Base-by-base conservation (phyloP, 371 early-diverging fungal species). In the Entomophthora muscae region DNA sequence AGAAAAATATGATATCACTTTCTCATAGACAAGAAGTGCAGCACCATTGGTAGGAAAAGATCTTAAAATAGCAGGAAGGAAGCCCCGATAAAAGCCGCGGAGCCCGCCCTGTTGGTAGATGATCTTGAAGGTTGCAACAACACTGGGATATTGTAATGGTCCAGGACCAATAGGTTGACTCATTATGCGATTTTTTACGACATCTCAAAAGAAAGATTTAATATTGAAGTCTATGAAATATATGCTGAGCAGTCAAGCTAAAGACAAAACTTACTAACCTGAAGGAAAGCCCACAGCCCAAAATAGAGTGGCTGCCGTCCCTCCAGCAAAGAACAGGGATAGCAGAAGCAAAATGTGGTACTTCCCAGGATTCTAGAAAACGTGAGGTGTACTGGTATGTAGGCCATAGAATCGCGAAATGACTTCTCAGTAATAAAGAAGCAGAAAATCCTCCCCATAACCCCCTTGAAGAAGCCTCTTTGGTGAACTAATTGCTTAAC, bases 181-280 rank as follows among this genome's bases (percentile, higher is more conserved):
- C 96, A 95, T 95, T 68, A 89, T 87, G 29, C 86, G 78, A 67
- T 92, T 94, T 70, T 95, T 94, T 58, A 91, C 81, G 3, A 89
- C 83, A 69, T 95, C 90, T 79, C 57, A 22, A 1, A 32, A 63
- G 54, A 33, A 22, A 42, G n/a, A n/a, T n/a, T n/a, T n/a, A 26
- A 26, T 53, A 42, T 60, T 22, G 12, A 23, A 52, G 23, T 31
- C 42, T 22, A 51, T 63, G 33, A n/a, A 31, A 32, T 17, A 30
- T 51, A 28, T 17, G 53, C 24, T 29, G 7, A 17, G n/a, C n/a
- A n/a, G n/a, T n/a, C n/a, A n/a, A n/a, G n/a, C n/a, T n/a, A n/a
- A n/a, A n/a, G n/a, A n/a, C n/a, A n/a, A n/a, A n/a, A n/a, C n/a
- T n/a, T n/a, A n/a, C 55, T 57, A 76, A 85, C 84, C 89, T 58